Conservation (phyloP, 305 asterid genomes). For the Lippia alba region DNA sequence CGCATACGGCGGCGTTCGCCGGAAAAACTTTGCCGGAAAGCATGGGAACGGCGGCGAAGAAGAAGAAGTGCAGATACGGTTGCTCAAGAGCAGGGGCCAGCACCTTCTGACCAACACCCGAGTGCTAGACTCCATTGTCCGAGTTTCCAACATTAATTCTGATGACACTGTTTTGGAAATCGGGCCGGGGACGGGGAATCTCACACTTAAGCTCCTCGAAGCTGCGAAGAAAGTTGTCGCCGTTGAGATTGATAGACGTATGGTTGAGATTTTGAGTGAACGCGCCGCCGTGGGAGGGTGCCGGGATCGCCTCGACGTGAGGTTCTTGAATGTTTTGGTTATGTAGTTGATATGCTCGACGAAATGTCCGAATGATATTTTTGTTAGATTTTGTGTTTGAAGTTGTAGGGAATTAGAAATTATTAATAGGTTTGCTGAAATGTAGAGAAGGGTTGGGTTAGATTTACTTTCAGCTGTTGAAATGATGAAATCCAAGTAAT, state of each 20-base stretch:
- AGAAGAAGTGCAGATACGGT: slow-evolving; percentile 43
- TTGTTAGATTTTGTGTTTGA: neutral
- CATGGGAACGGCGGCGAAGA: slow-evolving; percentile 39
- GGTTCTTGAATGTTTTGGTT: slow-evolving; percentile 25
- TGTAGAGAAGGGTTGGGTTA: neutral
- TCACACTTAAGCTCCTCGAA: slow-evolving; percentile 84
- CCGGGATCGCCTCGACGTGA: slow-evolving; percentile 60
- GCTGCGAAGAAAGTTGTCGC: slow-evolving; percentile 74
- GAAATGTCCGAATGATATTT: slow-evolving; percentile 40
- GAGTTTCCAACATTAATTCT: slow-evolving; percentile 58
- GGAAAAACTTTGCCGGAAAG: slow-evolving; percentile 31
- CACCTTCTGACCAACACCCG: slow-evolving; percentile 82
- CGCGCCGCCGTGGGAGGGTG: slow-evolving; percentile 64
- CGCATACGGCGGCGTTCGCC: slow-evolving; percentile 40
- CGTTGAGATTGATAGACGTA: slow-evolving; percentile 78
- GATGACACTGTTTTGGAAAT: slow-evolving; percentile 85
- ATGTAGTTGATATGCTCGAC: slow-evolving; percentile 43
- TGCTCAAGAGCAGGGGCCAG: slow-evolving; percentile 87
- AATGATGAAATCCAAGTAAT: neutral
- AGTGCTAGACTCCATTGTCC: slow-evolving; percentile 75
- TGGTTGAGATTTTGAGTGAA: slow-evolving; percentile 68
- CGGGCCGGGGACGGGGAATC: slow-evolving; percentile 97
- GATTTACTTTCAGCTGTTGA: neutral
- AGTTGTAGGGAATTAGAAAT: neutral
- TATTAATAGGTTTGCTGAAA: slow-evolving; percentile 7